Conservation (phyloP, 768 basidiomycete species). For the Calocera cornea region DNA sequence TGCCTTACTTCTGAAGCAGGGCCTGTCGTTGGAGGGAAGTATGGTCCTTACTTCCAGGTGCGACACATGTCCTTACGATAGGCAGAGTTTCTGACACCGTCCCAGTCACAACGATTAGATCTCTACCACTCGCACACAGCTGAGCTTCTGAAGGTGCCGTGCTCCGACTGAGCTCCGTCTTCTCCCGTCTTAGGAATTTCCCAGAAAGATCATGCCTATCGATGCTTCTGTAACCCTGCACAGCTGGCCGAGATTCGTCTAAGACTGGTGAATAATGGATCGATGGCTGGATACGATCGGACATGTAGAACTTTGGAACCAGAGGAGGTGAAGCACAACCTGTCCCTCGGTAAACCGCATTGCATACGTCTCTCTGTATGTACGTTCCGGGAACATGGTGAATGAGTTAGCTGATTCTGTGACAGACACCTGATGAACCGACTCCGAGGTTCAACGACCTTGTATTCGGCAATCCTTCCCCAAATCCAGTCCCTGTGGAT, state of each 20-base stretch:
- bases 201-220: slow-evolving; percentile 79
- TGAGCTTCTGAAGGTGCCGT: slow-evolving; percentile 59
- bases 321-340: slow-evolving; percentile 65
- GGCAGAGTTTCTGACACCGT: slow-evolving; percentile 8
- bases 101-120: slow-evolving; percentile 78
- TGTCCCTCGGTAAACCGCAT: slow-evolving; percentile 60
- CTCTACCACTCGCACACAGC: slow-evolving; percentile 63
- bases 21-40: slow-evolving; percentile 58
- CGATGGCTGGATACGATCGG: slow-evolving; percentile 74
- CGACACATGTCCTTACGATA: slow-evolving; percentile 8
- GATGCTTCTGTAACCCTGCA: slow-evolving; percentile 81
- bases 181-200: slow-evolving; percentile 1
- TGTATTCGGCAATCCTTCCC: slow-evolving; percentile 50
- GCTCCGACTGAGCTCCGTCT: background rate
- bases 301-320: slow-evolving; percentile 72
- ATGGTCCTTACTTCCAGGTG: slow-evolving; percentile 82
- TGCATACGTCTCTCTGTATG: slow-evolving; percentile 81
- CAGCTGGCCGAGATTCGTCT: slow-evolving; percentile 55
- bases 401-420: background rate
- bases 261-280: slow-evolving; percentile 56
- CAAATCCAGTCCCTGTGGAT: slow-evolving; percentile 63
- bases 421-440: slow-evolving; percentile 37
- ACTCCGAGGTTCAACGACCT: slow-evolving; percentile 46
- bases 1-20: slow-evolving; percentile 34
- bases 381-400: background rate